These are phyloP conservation scores for Huntiella abstrusa DNA, from an alignment of 2,329 filamentous ascomycete species.

Conservation along the genomic window DNA sequence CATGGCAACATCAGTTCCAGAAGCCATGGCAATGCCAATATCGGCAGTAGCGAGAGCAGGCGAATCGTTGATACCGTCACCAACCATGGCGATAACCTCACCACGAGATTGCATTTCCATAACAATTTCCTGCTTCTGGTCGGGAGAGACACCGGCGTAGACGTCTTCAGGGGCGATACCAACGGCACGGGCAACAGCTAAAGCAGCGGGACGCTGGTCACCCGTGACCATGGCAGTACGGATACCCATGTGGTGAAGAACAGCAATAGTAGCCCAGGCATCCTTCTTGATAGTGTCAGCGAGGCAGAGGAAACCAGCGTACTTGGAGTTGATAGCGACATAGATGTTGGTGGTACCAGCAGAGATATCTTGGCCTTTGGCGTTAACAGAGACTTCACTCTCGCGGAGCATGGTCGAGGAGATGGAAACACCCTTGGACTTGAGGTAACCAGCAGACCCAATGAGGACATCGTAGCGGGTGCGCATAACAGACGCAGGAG, in stretches of 20 bases:
- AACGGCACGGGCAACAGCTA: slow-evolving; percentile 65
- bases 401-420: slow-evolving; percentile 43
- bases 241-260: slow-evolving; percentile 69
- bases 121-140: slow-evolving; percentile 79
- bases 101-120: slow-evolving; percentile 54
- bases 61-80: slow-evolving; percentile 96
- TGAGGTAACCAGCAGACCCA: slow-evolving; percentile 64
- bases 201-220: slow-evolving; percentile 68
- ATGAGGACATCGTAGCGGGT: slow-evolving; percentile 61
- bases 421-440: slow-evolving; percentile 48
- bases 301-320: slow-evolving; percentile 66
- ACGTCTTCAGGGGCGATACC: slow-evolving; percentile 63
- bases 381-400: slow-evolving; percentile 28
- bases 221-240: slow-evolving; percentile 84
- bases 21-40: slow-evolving; percentile 80
- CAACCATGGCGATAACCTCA: slow-evolving; percentile 83
- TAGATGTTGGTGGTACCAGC: slow-evolving; percentile 82
- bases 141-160: slow-evolving; percentile 71
- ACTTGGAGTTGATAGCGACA: slow-evolving; percentile 65
- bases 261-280: slow-evolving; percentile 60
- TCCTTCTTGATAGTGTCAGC: slow-evolving; percentile 83
- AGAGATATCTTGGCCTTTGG: slow-evolving; percentile 19
- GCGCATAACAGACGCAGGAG: slow-evolving; percentile 34
- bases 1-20: slow-evolving; percentile 91
- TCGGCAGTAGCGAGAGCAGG: slow-evolving; percentile 84